Percentiles rank a stretch among this genome's conserved stretches.
Conservation (phyloP, 2,329 filamentous ascomycete genomes). For the Arachnomyces sp. region DNA sequence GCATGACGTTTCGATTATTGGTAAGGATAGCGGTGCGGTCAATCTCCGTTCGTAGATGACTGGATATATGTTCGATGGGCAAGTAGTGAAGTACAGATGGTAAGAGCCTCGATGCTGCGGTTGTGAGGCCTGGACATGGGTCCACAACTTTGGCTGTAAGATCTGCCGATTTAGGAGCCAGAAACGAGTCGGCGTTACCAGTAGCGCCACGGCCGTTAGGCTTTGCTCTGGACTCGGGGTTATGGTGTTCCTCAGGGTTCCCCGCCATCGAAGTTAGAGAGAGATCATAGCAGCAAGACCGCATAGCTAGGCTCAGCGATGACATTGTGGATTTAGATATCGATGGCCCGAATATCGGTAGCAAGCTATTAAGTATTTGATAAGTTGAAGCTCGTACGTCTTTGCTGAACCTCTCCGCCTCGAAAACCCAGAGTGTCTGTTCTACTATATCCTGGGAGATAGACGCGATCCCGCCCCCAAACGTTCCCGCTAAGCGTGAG, state of each 20-base stretch:
- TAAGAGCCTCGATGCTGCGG: slow-evolving; percentile 55
- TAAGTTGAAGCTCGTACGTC: slow-evolving; percentile 56
- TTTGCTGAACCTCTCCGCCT: slow-evolving; percentile 40
- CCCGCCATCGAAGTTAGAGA: slow-evolving; percentile 35
- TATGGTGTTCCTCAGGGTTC: slow-evolving; percentile 23
- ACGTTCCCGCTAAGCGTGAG: slow-evolving; percentile 47
- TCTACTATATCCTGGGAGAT: slow-evolving; percentile 59
- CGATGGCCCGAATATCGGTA: slow-evolving; percentile 56
- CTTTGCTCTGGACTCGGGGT: slow-evolving; percentile 34
- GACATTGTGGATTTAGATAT: slow-evolving; percentile 58
- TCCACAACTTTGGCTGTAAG: slow-evolving; percentile 14
- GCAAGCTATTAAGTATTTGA: slow-evolving; percentile 46
- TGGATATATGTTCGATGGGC: slow-evolving; percentile 59
- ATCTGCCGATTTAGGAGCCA: slow-evolving; percentile 41
- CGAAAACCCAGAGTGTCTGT: slow-evolving; percentile 63
- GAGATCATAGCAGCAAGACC: slow-evolving; percentile 66
- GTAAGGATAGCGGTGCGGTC: slow-evolving; percentile 73
- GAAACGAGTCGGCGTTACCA: slow-evolving; percentile 65
- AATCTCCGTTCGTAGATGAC: slow-evolving; percentile 62
- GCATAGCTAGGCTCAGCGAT: slow-evolving; percentile 54
- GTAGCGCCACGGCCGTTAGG: slow-evolving; percentile 27
- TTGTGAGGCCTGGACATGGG: slow-evolving; percentile 37
- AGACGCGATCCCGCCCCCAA: slow-evolving; percentile 51
- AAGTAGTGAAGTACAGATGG: slow-evolving; percentile 53
- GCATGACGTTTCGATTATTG: slow-evolving; percentile 61